Percentiles rank a stretch among this genome's conserved stretches.
Evolutionary conservation across 2,329 filamentous ascomycete genomes (phyloP).

Genomic region (Alternaria burnsii): DNA sequence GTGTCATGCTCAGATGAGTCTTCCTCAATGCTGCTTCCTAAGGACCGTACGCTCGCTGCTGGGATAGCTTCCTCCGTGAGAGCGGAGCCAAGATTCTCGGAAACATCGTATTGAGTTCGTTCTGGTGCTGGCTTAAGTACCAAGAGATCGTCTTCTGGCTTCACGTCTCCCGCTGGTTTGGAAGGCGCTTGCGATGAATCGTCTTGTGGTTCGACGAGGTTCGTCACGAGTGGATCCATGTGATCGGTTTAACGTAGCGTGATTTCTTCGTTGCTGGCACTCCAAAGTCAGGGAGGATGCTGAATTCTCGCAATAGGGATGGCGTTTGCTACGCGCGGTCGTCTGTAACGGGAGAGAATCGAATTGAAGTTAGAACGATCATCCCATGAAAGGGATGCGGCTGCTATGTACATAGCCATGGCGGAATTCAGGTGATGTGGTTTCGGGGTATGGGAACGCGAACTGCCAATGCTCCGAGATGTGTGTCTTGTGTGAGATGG

Average conservation of each 20-base stretch:
- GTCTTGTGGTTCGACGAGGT: neutral
- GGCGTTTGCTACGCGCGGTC: neutral
- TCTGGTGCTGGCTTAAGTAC: neutral
- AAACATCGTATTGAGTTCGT: accelerated
- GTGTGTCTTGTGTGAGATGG: neutral
- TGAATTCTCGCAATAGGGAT: neutral
- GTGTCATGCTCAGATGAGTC: neutral
- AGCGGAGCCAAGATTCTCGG: neutral
- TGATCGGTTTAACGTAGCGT: neutral
- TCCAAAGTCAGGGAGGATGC: neutral
- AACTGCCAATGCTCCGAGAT: neutral
- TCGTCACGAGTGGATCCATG: neutral
- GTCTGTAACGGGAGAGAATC: neutral
- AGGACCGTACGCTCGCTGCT: neutral
- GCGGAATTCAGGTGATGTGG: neutral
- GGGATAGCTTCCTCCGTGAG: neutral
- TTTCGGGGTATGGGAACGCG: neutral
- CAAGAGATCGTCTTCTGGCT: neutral
- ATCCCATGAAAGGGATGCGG: neutral
- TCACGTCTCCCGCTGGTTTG: neutral
- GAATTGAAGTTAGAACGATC: neutral
- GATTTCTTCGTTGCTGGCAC: neutral
- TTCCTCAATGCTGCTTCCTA: neutral
- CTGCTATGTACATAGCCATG: neutral
- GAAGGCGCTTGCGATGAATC: neutral